phyloP scores from a whole-genome alignment of 495 filamentous ascomycete genomes.

The Terfezia claveryi region DNA sequence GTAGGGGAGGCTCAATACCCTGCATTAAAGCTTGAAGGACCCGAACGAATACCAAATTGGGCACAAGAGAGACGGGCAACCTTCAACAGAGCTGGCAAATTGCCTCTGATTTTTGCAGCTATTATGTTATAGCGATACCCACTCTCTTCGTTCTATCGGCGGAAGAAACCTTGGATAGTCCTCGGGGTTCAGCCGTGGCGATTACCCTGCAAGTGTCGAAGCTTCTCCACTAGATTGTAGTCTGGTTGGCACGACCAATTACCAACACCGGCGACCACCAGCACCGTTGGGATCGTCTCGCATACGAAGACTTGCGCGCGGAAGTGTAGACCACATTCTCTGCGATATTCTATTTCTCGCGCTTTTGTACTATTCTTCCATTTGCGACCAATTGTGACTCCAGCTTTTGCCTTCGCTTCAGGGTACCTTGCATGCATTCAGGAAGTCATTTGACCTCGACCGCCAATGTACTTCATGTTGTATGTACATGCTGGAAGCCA shows the following conservation, averaged over 20 bases:
- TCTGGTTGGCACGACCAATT: too few species aligned
- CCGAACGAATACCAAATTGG: too few species aligned
- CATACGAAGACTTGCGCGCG: background rate
- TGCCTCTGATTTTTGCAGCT: too few species aligned
- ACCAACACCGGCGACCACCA: background rate
- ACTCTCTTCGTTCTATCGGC: background rate
- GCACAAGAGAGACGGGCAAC: too few species aligned
- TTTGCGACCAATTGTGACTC: background rate
- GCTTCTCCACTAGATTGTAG: background rate
- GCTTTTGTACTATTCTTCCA: background rate
- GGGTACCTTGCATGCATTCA: background rate
- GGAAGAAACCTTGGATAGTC: background rate
- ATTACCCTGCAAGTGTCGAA: background rate
- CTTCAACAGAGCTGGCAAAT: too few species aligned
- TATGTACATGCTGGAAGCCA: background rate
- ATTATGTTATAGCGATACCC: too few species aligned
- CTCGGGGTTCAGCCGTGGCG: background rate
- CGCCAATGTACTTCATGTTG: background rate
- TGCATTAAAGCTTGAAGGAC: too few species aligned
- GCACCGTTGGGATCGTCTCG: background rate
- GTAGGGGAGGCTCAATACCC: too few species aligned
- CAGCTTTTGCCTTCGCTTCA: background rate
- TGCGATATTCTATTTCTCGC: background rate
- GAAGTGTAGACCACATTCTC: background rate
- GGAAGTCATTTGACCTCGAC: background rate